Evolutionary conservation across 1,284 basidiomycete species (phyloP).

Genomic region (Boletellus deceptivus): DNA sequence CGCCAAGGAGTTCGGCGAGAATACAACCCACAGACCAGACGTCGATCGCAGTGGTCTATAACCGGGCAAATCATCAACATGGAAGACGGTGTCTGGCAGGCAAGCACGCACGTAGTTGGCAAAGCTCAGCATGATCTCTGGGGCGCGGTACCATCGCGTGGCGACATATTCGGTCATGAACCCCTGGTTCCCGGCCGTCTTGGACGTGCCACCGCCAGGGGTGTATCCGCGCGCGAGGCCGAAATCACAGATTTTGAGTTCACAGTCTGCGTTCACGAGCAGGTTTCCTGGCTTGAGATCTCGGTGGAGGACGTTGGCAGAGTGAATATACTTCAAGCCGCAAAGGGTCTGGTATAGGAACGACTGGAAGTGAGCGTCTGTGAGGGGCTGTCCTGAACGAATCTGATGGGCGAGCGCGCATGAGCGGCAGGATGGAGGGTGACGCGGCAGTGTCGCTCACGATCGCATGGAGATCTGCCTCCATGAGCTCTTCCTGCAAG

Average conservation of each 20-base stretch:
- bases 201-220: constrained; percentile 69
- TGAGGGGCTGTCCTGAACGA: constrained; percentile 95
- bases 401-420: constrained; percentile 53
- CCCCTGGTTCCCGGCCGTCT: constrained; percentile 78
- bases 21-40: constrained; percentile 99
- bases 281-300: constrained; percentile 97
- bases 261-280: constrained; percentile 97
- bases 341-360: constrained; percentile 99
- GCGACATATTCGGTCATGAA: constrained; percentile 99
- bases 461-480: constrained; percentile 98
- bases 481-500: constrained; percentile 92
- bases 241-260: constrained; percentile 98
- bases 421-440: constrained; percentile 1
- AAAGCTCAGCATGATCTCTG: constrained; percentile 97
- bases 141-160: constrained; percentile 96
- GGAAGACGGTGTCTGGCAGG: background rate
- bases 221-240: constrained; percentile 95
- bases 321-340: constrained; percentile 98
- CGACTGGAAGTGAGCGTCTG: constrained; percentile 97
- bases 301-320: constrained; percentile 95
- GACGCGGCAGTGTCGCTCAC: constrained; percentile 40
- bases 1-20: constrained; percentile 92
- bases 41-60: constrained; percentile 82
- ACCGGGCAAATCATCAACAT: constrained; percentile 9
- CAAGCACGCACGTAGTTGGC: constrained; percentile 79